These are phyloP conservation scores for Coprinopsis marcescibilis DNA, from an alignment of 768 basidiomycete species.

Conservation along the genomic window DNA sequence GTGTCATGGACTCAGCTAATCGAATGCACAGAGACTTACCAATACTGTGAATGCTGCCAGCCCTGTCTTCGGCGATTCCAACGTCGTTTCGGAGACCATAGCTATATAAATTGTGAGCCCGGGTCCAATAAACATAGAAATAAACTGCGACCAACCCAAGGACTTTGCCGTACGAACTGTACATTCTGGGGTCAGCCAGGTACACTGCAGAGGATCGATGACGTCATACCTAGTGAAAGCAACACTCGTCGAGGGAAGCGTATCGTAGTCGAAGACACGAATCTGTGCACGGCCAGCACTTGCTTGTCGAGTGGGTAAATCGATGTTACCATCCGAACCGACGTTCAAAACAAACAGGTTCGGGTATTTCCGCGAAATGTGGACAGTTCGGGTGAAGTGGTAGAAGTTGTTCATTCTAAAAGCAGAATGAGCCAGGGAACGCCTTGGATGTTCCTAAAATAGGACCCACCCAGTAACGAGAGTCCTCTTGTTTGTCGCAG, in stretches of 20 bases:
- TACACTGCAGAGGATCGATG: neutral
- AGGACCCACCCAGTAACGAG: slow-evolving; percentile 11
- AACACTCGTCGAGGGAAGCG: slow-evolving; percentile 1
- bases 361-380: slow-evolving; percentile 8
- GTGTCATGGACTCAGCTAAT: neutral
- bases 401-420: slow-evolving; percentile 11
- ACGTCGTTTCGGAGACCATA: slow-evolving; percentile 14
- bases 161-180: slow-evolving; percentile 5
- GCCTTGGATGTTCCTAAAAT: neutral
- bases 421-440: neutral
- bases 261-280: slow-evolving; percentile 10
- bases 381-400: slow-evolving; percentile 14
- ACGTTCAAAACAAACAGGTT: slow-evolving; percentile 11
- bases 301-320: slow-evolving; percentile 6
- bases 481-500: slow-evolving; percentile 10
- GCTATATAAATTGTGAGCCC: neutral
- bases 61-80: slow-evolving; percentile 13
- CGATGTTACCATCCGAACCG: slow-evolving; percentile 12
- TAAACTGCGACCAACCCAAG: neutral
- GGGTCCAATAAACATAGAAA: neutral
- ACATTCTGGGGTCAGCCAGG: neutral
- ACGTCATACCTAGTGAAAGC: neutral
- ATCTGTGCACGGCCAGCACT: slow-evolving; percentile 10
- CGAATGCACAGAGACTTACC: slow-evolving; percentile 2
- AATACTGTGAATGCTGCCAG: slow-evolving; percentile 11